Conservation (phyloP, 768 basidiomycete species). For the Cytidiella melzeri region DNA sequence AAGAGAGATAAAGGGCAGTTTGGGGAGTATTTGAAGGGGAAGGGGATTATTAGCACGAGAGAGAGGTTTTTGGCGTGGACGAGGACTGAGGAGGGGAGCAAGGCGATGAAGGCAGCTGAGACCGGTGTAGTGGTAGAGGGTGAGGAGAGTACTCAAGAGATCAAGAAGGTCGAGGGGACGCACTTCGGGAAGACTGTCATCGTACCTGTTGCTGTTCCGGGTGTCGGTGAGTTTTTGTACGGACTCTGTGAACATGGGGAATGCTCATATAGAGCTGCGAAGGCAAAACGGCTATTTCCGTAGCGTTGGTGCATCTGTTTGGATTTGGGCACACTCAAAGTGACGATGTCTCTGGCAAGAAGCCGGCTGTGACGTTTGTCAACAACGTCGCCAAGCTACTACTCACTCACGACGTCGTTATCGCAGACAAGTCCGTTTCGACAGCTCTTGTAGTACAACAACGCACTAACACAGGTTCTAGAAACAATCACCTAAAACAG, state of each 20-base stretch:
- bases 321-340: conserved; percentile 89
- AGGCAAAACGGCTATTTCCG: conserved; percentile 86
- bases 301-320: conserved; percentile 77
- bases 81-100: conserved; percentile 41
- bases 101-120: conserved; percentile 19
- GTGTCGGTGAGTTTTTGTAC: conserved; percentile 64
- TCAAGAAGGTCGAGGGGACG: too few relatives aligned
- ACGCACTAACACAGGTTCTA: conserved; percentile 18
- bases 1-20: conserved; percentile 53
- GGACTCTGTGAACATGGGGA: not conserved
- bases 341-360: conserved; percentile 81
- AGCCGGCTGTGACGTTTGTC: conserved; percentile 60
- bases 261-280: conserved; percentile 2
- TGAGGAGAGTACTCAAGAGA: conserved; percentile 20
- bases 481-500: conserved; percentile 84
- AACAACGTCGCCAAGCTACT: conserved; percentile 65
- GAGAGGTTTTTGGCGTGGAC: conserved; percentile 74
- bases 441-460: too few relatives aligned
- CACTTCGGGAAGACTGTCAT: conserved; percentile 72
- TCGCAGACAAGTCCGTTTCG: conserved; percentile 81
- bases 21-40: conserved; percentile 54
- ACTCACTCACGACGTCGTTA: conserved; percentile 66
- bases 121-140: conserved; percentile 18
- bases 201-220: conserved; percentile 85
- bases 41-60: conserved; percentile 81